A percentile compares a stretch with the other conserved stretches of the same genome.
These are phyloP conservation scores for Aspergillus sp. DNA, from an alignment of 2,329 filamentous ascomycete species.

Conservation along the genomic window DNA sequence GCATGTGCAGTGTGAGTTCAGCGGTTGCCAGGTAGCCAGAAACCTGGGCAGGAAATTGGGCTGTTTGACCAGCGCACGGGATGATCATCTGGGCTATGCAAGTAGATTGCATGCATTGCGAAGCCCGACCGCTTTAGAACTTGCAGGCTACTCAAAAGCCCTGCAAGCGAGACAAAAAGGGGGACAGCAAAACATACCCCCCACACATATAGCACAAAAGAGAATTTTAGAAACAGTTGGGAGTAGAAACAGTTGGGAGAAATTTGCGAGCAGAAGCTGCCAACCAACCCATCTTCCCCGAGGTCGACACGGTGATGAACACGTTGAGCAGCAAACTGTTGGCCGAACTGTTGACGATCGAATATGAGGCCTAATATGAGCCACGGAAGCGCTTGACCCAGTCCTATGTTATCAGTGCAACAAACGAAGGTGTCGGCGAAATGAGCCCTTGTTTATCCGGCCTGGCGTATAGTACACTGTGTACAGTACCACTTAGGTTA, in stretches of 20 bases:
- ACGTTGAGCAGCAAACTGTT: neutral
- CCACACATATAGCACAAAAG: neutral
- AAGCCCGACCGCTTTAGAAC: neutral
- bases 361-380: neutral
- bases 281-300: neutral
- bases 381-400: neutral
- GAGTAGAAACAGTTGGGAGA: neutral
- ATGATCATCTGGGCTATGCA: neutral
- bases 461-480: neutral
- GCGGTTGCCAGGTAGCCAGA: neutral
- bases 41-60: neutral
- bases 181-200: neutral
- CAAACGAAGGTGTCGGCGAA: neutral
- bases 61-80: neutral
- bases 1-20: neutral
- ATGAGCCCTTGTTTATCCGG: neutral
- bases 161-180: neutral
- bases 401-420: neutral
- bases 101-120: neutral
- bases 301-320: neutral
- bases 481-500: neutral
- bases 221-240: neutral
- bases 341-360: neutral
- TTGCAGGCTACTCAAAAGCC: neutral
- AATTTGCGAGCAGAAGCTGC: neutral